These are phyloP conservation scores for Porodaedalea pini DNA, from an alignment of 1,284 basidiomycete species.

Conservation along the genomic window DNA sequence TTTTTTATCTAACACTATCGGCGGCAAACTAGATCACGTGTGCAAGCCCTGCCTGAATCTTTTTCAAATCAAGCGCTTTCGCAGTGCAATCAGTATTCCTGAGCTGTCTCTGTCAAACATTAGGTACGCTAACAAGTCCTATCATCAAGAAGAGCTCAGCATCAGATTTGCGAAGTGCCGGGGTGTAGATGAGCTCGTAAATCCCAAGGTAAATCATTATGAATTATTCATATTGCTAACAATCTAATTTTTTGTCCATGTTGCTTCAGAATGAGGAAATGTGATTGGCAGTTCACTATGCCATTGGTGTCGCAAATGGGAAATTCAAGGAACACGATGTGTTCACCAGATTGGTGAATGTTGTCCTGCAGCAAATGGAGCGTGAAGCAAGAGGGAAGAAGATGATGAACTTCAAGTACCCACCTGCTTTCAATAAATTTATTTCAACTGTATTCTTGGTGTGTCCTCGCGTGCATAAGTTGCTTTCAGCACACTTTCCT, in stretches of 20 bases:
- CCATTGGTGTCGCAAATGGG: not conserved
- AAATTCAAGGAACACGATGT: not conserved
- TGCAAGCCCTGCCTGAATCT: not conserved
- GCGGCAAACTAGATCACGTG: not conserved
- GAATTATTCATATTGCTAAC: not conserved
- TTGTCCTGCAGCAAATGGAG: not conserved
- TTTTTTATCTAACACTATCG: not conserved
- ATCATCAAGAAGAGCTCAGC: not conserved
- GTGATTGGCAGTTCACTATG: not conserved
- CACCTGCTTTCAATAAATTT: not conserved
- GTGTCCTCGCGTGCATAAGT: not conserved
- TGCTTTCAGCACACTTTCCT: not conserved
- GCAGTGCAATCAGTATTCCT: not conserved
- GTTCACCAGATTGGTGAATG: not conserved
- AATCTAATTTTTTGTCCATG: not conserved
- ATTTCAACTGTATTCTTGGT: not conserved
- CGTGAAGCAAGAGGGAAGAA: not conserved
- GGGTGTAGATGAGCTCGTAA: not conserved
- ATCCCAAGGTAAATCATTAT: not conserved
- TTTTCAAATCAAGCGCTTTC: not conserved
- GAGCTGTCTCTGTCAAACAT: not conserved
- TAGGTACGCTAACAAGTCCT: not conserved
- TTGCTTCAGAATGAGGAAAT: not conserved
- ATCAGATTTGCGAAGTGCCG: not conserved
- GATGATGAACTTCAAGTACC: not conserved